Evolutionary conservation across 2,329 filamentous ascomycete genomes (phyloP).

Genomic region (Penicillium sp.): DNA sequence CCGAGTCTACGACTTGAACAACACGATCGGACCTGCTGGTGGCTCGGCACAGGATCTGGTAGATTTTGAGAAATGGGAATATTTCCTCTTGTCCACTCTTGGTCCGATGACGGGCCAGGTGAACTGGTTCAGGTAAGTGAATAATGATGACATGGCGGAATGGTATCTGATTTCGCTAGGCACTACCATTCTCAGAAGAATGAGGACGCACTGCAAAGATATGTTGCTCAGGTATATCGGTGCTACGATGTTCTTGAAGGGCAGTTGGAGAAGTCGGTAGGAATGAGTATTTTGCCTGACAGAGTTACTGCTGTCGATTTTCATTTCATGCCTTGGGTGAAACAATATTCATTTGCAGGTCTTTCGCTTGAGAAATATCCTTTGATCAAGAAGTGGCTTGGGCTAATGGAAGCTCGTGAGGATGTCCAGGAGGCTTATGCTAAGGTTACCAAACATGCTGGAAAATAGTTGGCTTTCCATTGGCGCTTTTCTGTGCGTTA

Average conservation of each 20-base stretch:
- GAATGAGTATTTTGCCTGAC: slow-evolving; percentile 39
- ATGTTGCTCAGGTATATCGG: slow-evolving; percentile 42
- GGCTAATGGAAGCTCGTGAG: slow-evolving; percentile 33
- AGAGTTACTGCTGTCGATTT: slow-evolving; percentile 42
- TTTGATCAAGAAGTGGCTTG: slow-evolving; percentile 41
- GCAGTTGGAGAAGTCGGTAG: slow-evolving; percentile 41
- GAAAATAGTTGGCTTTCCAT: not conserved
- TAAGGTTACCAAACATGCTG: slow-evolving; percentile 25
- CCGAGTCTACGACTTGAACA: slow-evolving; percentile 44
- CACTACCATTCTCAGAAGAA: slow-evolving; percentile 43
- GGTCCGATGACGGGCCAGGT: slow-evolving; percentile 44
- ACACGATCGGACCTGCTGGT: slow-evolving; percentile 37
- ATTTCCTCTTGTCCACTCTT: slow-evolving; percentile 43
- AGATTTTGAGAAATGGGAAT: slow-evolving; percentile 50
- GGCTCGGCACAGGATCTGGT: slow-evolving; percentile 38
- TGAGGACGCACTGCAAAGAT: slow-evolving; percentile 43
- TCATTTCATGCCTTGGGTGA: slow-evolving; percentile 46
- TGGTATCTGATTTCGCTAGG: slow-evolving; percentile 18
- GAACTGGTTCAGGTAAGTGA: slow-evolving; percentile 41
- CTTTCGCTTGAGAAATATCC: slow-evolving; percentile 44
- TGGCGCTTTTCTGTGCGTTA: too few relatives aligned
- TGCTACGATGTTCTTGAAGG: slow-evolving; percentile 45
- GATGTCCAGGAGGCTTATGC: slow-evolving; percentile 45
- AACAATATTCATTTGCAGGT: slow-evolving; percentile 39
- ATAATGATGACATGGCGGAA: not conserved